A percentile compares a stretch with the other conserved stretches of the same genome.
Evolutionary conservation across 1,284 basidiomycete species (phyloP).

Genomic region (Cryptococcus sp.): DNA sequence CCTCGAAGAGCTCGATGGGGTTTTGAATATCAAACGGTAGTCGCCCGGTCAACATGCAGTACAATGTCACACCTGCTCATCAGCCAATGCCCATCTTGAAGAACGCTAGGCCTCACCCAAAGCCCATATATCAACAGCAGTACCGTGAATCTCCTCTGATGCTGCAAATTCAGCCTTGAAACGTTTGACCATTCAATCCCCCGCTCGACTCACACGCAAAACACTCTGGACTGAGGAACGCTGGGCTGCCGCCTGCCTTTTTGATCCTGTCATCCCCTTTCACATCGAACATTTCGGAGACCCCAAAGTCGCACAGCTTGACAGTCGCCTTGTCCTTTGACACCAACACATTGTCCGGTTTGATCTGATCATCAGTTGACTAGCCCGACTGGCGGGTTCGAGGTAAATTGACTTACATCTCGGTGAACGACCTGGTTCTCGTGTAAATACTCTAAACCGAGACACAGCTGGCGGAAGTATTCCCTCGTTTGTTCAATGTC

Average conservation of each 20-base stretch:
- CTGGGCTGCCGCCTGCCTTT: conserved; percentile 52
- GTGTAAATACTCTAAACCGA: conserved; percentile 54
- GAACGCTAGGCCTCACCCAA: conserved; percentile 40
- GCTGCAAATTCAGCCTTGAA: conserved; percentile 6
- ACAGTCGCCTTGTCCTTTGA: conserved; percentile 48
- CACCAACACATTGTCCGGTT: conserved; percentile 54
- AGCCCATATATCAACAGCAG: conserved; percentile 53
- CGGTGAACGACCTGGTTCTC: conserved; percentile 52
- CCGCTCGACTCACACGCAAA: conserved; percentile 30
- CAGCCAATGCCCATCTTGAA: not conserved
- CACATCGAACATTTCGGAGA: conserved; percentile 53
- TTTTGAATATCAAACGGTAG: conserved; percentile 52
- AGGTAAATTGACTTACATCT: conserved; percentile 46
- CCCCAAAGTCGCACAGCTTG: conserved; percentile 57
- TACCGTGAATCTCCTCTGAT: conserved; percentile 45
- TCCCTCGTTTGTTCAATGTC: conserved; percentile 27
- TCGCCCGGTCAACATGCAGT: conserved; percentile 52
- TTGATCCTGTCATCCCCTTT: conserved; percentile 48
- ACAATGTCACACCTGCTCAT: conserved; percentile 50
- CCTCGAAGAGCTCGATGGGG: conserved; percentile 50
- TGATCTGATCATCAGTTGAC: conserved; percentile 39
- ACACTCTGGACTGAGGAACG: conserved; percentile 54
- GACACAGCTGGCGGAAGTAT: conserved; percentile 53
- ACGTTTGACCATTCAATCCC: conserved; percentile 12
- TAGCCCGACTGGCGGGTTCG: too few species aligned